Evolutionary conservation across 495 filamentous ascomycete genomes (phyloP).

Genomic region (Aspergillus asperescens): DNA sequence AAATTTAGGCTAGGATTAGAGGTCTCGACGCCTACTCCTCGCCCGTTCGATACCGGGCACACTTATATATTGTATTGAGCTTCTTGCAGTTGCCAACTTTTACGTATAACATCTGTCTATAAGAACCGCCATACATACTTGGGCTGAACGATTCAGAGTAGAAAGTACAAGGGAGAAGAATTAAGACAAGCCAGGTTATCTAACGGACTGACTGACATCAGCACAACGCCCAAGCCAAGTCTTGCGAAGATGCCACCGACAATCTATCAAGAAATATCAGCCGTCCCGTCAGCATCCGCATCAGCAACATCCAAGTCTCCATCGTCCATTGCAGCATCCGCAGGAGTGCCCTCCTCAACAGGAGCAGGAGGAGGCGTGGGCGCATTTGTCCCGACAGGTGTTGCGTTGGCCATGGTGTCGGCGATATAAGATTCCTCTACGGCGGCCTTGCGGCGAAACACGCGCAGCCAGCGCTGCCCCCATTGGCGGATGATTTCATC

Average conservation of each 20-base stretch:
- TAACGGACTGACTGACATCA: no score
- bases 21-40: no score
- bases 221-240: no score
- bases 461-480: slow-evolving; percentile 80
- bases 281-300: slow-evolving; percentile 28
- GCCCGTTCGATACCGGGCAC: no score
- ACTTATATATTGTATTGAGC: neutral
- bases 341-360: slow-evolving; percentile 11
- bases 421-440: slow-evolving; percentile 69
- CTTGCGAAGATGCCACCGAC: no score
- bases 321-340: slow-evolving; percentile 15
- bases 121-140: slow-evolving; percentile 6
- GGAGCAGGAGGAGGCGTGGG: slow-evolving; percentile 22
- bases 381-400: slow-evolving; percentile 34
- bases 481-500: slow-evolving; percentile 69
- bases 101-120: neutral
- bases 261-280: slow-evolving; percentile 15
- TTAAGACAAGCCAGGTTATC: neutral
- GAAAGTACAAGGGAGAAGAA: neutral
- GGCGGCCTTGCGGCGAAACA: slow-evolving; percentile 72
- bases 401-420: slow-evolving; percentile 37
- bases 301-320: slow-evolving; percentile 31
- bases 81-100: neutral
- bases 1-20: no score
- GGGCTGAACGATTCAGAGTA: neutral